Percentiles rank a stretch among this genome's conserved stretches.
Conservation (phyloP, 2,329 filamentous ascomycete genomes). For the Calonectria crousiana region DNA sequence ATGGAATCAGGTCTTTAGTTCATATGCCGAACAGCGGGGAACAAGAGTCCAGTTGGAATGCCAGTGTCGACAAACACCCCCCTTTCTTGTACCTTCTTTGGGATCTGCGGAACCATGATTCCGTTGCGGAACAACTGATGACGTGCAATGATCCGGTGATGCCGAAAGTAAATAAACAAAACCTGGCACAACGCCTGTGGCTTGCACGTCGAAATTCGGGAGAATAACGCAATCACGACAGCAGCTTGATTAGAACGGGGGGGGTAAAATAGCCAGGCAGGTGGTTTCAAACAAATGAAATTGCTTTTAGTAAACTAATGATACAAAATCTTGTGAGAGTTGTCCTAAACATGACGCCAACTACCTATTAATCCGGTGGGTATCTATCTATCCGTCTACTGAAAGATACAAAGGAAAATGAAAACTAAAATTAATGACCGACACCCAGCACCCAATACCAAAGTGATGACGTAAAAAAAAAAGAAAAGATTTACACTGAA, state of each 20-base stretch:
- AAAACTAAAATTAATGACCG: background rate
- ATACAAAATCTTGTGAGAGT: background rate
- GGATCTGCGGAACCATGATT: background rate
- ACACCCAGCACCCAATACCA: background rate
- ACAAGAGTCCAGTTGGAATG: background rate
- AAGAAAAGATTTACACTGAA: background rate
- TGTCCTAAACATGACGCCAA: background rate
- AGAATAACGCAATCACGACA: background rate
- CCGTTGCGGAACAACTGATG: background rate
- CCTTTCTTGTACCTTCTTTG: background rate
- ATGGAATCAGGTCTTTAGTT: background rate
- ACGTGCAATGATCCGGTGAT: background rate
- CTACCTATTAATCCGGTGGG: conserved; percentile 6
- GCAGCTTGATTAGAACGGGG: background rate
- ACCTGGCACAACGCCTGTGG: background rate
- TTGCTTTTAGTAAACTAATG: background rate
- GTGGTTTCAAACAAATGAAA: background rate
- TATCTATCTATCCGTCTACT: conserved; percentile 18
- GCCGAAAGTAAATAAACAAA: background rate
- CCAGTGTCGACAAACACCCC: background rate
- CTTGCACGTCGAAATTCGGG: background rate
- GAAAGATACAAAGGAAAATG: conserved; percentile 8
- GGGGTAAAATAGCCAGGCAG: background rate
- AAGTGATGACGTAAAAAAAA: background rate
- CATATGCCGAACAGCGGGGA: background rate